These are phyloP conservation scores for Boeremia exigua DNA, from an alignment of 2,329 filamentous ascomycete species.

Conservation along the genomic window DNA sequence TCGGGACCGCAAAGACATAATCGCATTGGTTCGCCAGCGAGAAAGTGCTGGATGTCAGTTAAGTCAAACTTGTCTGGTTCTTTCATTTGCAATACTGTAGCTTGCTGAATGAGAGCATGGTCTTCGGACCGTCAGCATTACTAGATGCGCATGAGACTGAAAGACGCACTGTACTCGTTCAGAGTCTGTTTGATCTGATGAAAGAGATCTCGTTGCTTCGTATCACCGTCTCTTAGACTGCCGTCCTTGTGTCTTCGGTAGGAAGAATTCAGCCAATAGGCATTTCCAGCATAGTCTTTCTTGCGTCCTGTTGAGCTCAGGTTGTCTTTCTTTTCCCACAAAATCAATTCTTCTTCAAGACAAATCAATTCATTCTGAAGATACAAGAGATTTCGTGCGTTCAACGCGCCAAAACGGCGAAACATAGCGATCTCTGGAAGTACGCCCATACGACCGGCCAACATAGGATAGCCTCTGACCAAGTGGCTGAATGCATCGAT, in stretches of 20 bases:
- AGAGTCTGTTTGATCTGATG: constrained; percentile 15
- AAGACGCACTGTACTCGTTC: constrained; percentile 20
- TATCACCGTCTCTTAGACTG: not conserved
- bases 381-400: constrained; percentile 21
- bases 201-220: constrained; percentile 15
- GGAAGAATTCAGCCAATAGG: not conserved
- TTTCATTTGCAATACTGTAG: constrained; percentile 5
- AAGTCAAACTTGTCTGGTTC: constrained; percentile 14
- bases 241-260: not conserved
- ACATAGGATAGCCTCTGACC: constrained; percentile 17
- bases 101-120: constrained; percentile 11
- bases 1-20: not conserved
- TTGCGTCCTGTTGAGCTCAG: not conserved
- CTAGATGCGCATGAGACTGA: not conserved
- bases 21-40: not conserved
- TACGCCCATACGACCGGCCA: constrained; percentile 16
- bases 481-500: not conserved
- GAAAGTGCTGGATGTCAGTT: constrained; percentile 15
- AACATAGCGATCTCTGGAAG: constrained; percentile 21
- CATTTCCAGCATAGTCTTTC: not conserved
- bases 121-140: not conserved
- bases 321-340: not conserved
- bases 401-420: constrained; percentile 22
- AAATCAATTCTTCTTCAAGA: constrained; percentile 1
- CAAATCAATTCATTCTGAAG: constrained; percentile 16